A percentile compares a stretch with the other conserved stretches of the same genome.
Evolutionary conservation across 2,329 filamentous ascomycete species (phyloP).

Genomic region (Teratosphaeria gauchensis): DNA sequence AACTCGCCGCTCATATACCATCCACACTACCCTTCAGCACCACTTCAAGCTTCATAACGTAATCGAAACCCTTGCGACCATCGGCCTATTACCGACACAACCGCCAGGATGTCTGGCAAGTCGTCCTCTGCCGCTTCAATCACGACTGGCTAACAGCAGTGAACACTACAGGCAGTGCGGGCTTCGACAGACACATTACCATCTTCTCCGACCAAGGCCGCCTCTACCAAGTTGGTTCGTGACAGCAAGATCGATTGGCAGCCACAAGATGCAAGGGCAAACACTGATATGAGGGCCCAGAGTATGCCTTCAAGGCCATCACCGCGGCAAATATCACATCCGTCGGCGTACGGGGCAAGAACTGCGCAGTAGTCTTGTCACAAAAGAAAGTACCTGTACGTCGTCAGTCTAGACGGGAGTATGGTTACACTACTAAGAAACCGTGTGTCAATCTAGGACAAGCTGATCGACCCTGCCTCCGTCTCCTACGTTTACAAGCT

Average conservation of each 20-base stretch:
- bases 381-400: conserved; percentile 99
- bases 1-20: not conserved
- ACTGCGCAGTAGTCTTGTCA: conserved; percentile 92
- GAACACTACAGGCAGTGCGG: conserved; percentile 58
- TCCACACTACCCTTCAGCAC: not conserved
- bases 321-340: conserved; percentile 99
- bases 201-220: conserved; percentile 99
- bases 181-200: conserved; percentile 97
- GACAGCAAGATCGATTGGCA: not conserved
- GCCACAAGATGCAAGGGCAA: not conserved
- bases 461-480: conserved; percentile 94
- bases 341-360: conserved; percentile 88
- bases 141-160: not conserved
- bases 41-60: not conserved
- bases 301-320: conserved; percentile 99
- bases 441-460: conserved; percentile 55
- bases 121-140: not conserved
- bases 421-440: conserved; percentile 6
- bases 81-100: not conserved
- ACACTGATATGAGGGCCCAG: conserved; percentile 39
- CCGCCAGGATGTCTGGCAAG: not conserved
- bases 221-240: conserved; percentile 98
- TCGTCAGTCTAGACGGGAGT: conserved; percentile 9
- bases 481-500: conserved; percentile 97
- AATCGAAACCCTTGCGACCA: not conserved